Evolutionary conservation across 2,329 filamentous ascomycete genomes (phyloP).

Genomic region (Penicillium sp.): DNA sequence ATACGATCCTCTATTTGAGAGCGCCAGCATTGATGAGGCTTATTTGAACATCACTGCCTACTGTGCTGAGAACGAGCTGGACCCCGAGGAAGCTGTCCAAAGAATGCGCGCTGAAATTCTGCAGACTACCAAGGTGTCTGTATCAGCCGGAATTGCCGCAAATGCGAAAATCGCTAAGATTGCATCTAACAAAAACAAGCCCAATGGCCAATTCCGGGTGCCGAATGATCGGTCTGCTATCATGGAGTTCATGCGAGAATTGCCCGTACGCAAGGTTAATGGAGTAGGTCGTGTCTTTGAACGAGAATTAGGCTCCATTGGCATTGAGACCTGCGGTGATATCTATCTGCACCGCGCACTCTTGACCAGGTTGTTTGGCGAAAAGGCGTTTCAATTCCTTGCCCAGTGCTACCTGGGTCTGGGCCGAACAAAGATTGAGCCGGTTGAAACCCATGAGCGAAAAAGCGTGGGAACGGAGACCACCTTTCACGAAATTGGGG

Average conservation of each 20-base stretch:
- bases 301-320: constrained; percentile 82
- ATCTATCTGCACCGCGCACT: constrained; percentile 75
- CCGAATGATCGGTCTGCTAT: constrained; percentile 71
- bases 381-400: constrained; percentile 87
- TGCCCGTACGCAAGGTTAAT: constrained; percentile 89
- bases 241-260: constrained; percentile 78
- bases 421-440: constrained; percentile 80
- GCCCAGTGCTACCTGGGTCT: constrained; percentile 82
- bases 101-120: constrained; percentile 77
- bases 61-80: constrained; percentile 67
- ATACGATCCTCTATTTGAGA: constrained; percentile 92
- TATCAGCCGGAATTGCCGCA: constrained; percentile 90
- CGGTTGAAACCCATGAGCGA: constrained; percentile 83
- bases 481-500: constrained; percentile 80
- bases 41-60: constrained; percentile 94
- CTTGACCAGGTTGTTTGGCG: constrained; percentile 77
- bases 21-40: constrained; percentile 92
- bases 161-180: constrained; percentile 96
- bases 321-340: constrained; percentile 84
- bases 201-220: constrained; percentile 84
- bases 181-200: constrained; percentile 92
- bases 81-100: constrained; percentile 70
- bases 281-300: constrained; percentile 94
- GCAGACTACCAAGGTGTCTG: constrained; percentile 75
- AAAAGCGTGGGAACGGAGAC: constrained; percentile 94